Base-by-base conservation (phyloP, 1,284 basidiomycete species). In the Puccinia horiana region DNA sequence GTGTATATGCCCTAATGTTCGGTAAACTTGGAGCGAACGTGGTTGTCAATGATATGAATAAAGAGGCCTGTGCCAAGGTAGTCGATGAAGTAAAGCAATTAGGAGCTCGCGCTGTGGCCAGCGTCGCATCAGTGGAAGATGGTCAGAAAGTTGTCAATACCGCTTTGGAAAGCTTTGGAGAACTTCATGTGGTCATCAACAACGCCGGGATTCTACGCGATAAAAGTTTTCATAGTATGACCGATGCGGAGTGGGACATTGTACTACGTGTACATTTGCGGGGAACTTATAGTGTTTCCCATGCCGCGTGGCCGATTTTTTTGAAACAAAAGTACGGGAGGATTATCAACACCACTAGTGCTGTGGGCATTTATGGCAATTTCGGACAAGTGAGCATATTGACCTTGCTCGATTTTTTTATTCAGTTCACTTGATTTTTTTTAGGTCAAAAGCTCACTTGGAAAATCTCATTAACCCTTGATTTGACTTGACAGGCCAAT, bases 251-350 rank as follows among this genome's bases (percentile, higher is more conserved):
- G 85, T 99, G 97, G 97, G 94, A 99, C 87, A 89, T 92, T 81
- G 95, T 98, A 69, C 88, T 98, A 84, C 91, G 92, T 81, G 91
- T 98, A 42, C 96, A 98, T 88, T 89, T 98, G 76, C 86, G 88
- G 76, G 90, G 90, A 54, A 90, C 90, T 23, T 91, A 89, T 84
- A 91, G 86, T 73, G 84, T 88, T 85, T 92, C 92, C 81, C 94
- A 97, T 87, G 96, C 96, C 18, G 93, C 94, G 52, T 99, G 96
- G 97, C 95, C 96, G 3, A 90, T 95, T 86, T 98, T 99, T 90
- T 92, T 93, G 88, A 93, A 96, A 88, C 97, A 99, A 87, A 96
- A 95, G 88, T 98, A 93, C 87, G 96, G 97, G 47, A 92, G 97
- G 82, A 96, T 99, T 86, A 90, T 99, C 82, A 97, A 94, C 77